These are phyloP conservation scores for Plectosphaerella cucumerina DNA, from an alignment of 2,329 filamentous ascomycete genomes.

Conservation along the genomic window DNA sequence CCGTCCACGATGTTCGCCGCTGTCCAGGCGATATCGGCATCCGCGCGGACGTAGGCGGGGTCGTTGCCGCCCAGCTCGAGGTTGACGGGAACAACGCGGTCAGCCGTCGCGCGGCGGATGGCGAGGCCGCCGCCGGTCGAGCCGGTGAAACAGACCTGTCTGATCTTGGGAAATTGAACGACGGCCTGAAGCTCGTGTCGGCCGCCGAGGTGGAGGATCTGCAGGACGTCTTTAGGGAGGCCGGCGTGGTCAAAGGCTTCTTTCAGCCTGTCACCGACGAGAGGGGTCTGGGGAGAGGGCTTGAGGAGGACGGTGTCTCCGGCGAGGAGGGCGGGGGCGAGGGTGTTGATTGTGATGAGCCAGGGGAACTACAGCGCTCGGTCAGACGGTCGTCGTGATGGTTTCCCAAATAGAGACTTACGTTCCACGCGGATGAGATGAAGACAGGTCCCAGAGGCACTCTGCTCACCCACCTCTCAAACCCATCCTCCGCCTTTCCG, in stretches of 20 bases:
- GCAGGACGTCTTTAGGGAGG: constrained; percentile 60
- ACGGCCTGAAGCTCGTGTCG: constrained; percentile 56
- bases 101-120: constrained; percentile 60
- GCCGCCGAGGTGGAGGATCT: constrained; percentile 65
- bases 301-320: constrained; percentile 69
- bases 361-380: constrained; percentile 56
- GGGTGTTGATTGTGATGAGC: constrained; percentile 66
- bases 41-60: constrained; percentile 62
- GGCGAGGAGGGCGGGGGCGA: constrained; percentile 48
- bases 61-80: constrained; percentile 70
- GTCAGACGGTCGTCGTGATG: constrained; percentile 4
- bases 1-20: constrained; percentile 70
- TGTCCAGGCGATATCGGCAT: constrained; percentile 65
- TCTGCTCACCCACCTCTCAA: constrained; percentile 64
- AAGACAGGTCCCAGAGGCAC: constrained; percentile 62
- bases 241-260: constrained; percentile 61
- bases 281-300: constrained; percentile 62
- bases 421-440: constrained; percentile 70
- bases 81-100: constrained; percentile 60
- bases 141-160: constrained; percentile 67
- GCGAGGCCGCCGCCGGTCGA: constrained; percentile 63
- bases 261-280: constrained; percentile 61
- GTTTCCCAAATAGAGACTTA: constrained; percentile 31
- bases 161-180: constrained; percentile 55
- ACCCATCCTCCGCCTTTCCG: constrained; percentile 61